Base-by-base conservation (phyloP, 2,329 filamentous ascomycete species). In the Teratosphaeria nubilosa region DNA sequence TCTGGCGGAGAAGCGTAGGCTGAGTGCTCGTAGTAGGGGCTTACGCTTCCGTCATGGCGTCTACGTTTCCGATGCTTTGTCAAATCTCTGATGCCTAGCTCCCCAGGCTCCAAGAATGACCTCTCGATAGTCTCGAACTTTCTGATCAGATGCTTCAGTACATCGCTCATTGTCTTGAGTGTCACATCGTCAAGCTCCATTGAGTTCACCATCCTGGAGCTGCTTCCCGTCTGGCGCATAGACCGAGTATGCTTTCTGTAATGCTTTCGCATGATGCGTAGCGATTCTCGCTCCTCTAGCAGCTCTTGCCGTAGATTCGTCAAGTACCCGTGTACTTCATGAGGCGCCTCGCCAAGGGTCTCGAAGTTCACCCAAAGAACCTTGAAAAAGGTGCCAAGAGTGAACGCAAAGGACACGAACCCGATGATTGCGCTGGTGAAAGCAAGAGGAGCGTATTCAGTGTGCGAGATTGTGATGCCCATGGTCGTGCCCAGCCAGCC, bases 381-480 rank as follows among this genome's bases (percentile, higher is more conserved):
- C 54, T 71, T 68, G 27, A 77, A 54, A 62, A 75, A 72, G 16
- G 75, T 77, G n/a, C 65, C 69, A 20, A 76, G 59, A 0, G 75
- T 77, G 66, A 77, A 76, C 32, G 71, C 72, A 51, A 77, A 77
- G 41, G 70, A 72, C 30, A 77, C 66, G 59, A 77, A 72, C 54
- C 75, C 75, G 31, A 76, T 73, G 32, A 72, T 65, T 32, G 64
- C 71, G 25, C 66, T 70, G 30, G 69, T 65, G 24, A 76, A 53
- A 13, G 70, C 71, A 30, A 76, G 60, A 2, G 74, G 72, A 2
- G 71, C 63, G 25, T 72, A 66, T 2, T 63, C 63, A 11, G 63
- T 62, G 9, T 63, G 67, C 13, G 68, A 72, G 24, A 72, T 55
- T 34, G 66, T 60, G 22, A 72, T 59, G 54, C 71, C 71, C 70